A percentile compares a stretch with the other conserved stretches of the same genome.
Conservation (phyloP, 2,329 filamentous ascomycete species). For the Grosmannia clavigera region DNA sequence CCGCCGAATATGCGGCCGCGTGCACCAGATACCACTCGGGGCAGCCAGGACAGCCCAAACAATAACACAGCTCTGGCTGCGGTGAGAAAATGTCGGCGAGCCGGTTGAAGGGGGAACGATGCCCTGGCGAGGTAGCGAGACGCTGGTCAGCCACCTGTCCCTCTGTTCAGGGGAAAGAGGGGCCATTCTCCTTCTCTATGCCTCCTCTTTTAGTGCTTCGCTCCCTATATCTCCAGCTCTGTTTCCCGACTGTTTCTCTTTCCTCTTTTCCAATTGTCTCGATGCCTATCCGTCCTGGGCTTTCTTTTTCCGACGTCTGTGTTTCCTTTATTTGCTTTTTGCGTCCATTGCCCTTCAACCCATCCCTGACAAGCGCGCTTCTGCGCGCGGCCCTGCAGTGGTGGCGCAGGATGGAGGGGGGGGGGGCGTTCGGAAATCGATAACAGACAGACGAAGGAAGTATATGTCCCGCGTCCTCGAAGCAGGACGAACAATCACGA, state of each 20-base stretch:
- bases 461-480: not conserved
- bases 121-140: not conserved
- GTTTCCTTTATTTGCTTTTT: not conserved
- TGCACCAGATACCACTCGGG: not conserved
- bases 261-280: not conserved
- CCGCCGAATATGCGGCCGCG: slow-evolving; percentile 8
- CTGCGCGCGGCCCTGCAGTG: not conserved
- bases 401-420: not conserved
- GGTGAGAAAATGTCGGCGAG: not conserved
- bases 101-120: not conserved
- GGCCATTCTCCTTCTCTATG: too few relatives aligned
- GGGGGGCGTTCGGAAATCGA: too few relatives aligned
- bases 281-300: not conserved
- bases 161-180: not conserved
- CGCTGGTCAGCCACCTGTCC: not conserved
- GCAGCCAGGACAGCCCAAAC: not conserved
- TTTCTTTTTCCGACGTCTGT: not conserved
- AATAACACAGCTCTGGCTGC: not conserved
- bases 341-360: not conserved
- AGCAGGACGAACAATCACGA: not conserved
- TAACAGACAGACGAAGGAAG: not conserved
- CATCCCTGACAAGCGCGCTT: not conserved
- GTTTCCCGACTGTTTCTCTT: not conserved
- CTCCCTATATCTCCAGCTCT: not conserved
- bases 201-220: too few relatives aligned